Percentiles rank a stretch among this genome's conserved stretches.
These are phyloP conservation scores for Xylaria venustula DNA, from an alignment of 495 filamentous ascomycete species.

Conservation along the genomic window DNA sequence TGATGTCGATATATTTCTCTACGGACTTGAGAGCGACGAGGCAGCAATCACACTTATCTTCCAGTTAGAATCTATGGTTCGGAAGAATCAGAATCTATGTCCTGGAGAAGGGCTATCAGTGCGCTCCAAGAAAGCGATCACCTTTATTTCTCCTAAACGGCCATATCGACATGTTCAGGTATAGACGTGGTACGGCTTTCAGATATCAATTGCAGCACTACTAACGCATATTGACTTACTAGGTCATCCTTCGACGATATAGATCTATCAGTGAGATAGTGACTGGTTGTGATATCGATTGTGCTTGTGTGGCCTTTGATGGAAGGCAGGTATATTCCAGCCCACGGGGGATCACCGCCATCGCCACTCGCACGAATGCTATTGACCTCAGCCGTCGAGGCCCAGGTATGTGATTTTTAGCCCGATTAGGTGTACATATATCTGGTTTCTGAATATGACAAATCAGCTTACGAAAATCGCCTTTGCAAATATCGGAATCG, in stretches of 20 bases:
- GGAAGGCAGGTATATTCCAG: slow-evolving; percentile 60
- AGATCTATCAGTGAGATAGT: slow-evolving; percentile 65
- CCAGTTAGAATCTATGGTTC: slow-evolving; percentile 48
- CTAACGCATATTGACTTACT: neutral
- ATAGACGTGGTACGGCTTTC: neutral
- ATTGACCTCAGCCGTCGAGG: slow-evolving; percentile 64
- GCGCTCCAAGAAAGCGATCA: slow-evolving; percentile 66
- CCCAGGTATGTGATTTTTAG: slow-evolving; percentile 38
- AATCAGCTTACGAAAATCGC: slow-evolving; percentile 60
- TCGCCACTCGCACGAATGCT: slow-evolving; percentile 62
- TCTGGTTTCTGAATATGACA: neutral
- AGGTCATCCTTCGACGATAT: slow-evolving; percentile 66
- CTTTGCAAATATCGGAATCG: slow-evolving; percentile 67
- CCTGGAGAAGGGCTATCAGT: slow-evolving; percentile 33
- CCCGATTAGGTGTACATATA: neutral
- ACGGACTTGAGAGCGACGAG: slow-evolving; percentile 58
- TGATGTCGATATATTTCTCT: slow-evolving; percentile 70
- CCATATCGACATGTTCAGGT: slow-evolving; percentile 62
- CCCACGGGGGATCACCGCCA: slow-evolving; percentile 57
- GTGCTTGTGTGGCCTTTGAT: slow-evolving; percentile 64
- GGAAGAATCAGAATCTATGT: slow-evolving; percentile 34
- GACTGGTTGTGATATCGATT: slow-evolving; percentile 70
- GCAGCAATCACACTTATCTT: slow-evolving; percentile 61
- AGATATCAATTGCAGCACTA: neutral
- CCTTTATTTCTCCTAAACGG: slow-evolving; percentile 60